Evolutionary conservation across 495 filamentous ascomycete species (phyloP), one percentile per base, ranked within the genome.

Genomic region (Trichoderma virens): DNA sequence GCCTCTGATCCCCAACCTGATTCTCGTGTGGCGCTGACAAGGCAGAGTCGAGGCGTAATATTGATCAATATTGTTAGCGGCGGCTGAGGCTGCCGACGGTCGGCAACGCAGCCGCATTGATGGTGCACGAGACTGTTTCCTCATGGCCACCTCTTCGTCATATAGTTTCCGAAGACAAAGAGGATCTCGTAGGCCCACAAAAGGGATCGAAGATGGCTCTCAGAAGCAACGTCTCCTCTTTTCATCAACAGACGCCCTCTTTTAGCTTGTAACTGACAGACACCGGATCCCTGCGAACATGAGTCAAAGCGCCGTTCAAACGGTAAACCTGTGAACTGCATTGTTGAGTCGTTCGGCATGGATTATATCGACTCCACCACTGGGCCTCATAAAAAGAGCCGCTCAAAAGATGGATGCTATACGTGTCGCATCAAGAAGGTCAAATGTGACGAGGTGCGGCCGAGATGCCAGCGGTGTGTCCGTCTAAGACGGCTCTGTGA

Each of bases 371-470:
- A 28, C 51, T 56, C 25, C 25, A 14, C 51, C 51, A 14, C 51
- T 31, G 25, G 25, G 5, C 25, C 9, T 56, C 51, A 28, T 28
- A 56, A 56, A 9, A 30, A 2, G 23, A 23, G 51, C 51, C 51
- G 51, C 51, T 56, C 51, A 1, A 56, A 56, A 30, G 30, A 56
- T 9, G 51, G 51, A 28, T 56, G 51, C 51, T 56, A 56, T 18
- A 56, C 51, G 11, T 56, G 51, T 30, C 51, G 51, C 27, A 56
- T 56, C 51, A 56, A 56, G 2, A 56, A 56, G 7, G 51, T 56
- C 51, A 56, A 56, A 56, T 56, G 51, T 18, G 51, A 56, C 27
- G 51, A 56, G 18, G 51, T 56, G 8, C 51, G 51, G 51, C 51
- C 51, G 2, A 8, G 51, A 13, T 56, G 51, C 25, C 23, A 56